These are phyloP conservation scores for Arachnomyces sp. DNA, from an alignment of 2,329 filamentous ascomycete genomes.

Conservation along the genomic window DNA sequence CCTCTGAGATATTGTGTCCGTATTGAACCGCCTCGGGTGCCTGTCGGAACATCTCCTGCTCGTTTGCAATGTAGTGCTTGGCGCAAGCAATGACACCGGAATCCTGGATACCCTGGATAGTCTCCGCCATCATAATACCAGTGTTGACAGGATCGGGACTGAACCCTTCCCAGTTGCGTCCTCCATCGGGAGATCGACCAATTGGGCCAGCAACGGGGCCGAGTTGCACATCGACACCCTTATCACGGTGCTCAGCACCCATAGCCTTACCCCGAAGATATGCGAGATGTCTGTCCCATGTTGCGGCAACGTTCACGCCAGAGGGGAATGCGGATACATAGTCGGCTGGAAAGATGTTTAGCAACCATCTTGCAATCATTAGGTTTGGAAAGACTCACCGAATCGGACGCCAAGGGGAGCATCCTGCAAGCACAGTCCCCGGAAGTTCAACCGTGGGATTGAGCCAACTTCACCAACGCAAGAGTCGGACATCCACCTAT, in stretches of 20 bases:
- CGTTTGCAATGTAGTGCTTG: conserved; percentile 67
- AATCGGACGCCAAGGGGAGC: conserved; percentile 71
- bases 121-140: conserved; percentile 62
- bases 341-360: conserved; percentile 45
- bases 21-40: conserved; percentile 48
- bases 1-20: conserved; percentile 56
- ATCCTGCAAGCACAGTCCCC: conserved; percentile 76
- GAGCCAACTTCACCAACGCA: conserved; percentile 65
- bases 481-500: conserved; percentile 57
- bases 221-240: conserved; percentile 66
- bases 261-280: conserved; percentile 62
- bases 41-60: conserved; percentile 66
- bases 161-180: conserved; percentile 60
- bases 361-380: not conserved
- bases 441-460: conserved; percentile 49
- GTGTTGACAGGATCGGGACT: conserved; percentile 68
- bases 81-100: conserved; percentile 75
- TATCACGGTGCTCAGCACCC: conserved; percentile 64
- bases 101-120: conserved; percentile 71
- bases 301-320: conserved; percentile 71
- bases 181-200: conserved; percentile 58
- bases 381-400: conserved; percentile 30
- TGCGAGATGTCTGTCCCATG: conserved; percentile 67
- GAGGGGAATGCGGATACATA: conserved; percentile 75
- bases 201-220: conserved; percentile 70